Base-by-base conservation (phyloP, 441 rosid genomes). In the Adansonia gregorii region DNA sequence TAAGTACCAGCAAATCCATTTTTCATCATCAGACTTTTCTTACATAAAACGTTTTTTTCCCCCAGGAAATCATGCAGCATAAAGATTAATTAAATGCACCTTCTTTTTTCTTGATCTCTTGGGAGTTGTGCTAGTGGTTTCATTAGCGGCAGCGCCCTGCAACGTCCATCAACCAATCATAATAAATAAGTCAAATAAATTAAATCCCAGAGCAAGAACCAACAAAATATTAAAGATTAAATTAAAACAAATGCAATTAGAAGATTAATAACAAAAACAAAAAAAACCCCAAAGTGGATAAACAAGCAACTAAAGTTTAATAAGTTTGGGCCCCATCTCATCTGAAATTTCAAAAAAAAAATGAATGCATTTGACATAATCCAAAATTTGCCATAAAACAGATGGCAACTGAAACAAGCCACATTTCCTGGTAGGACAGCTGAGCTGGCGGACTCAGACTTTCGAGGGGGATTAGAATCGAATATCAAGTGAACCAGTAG, bases 41-140 rank as follows among this genome's bases (percentile, higher is more conserved):
- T 15, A 39, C 66, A 61, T 27, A 14, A 12, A 61, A 31, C 20
- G 5, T 54, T 15, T 48, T 7, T 19, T 17, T 2, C 56, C 19
- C 6, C 52, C 6, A 49, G 15, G 14, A 31, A 61, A 46, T 51
- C 1, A 45, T 39, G 14, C 9, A 9, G 31, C 8, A 60, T 51
- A 73, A 48, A 12, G 61, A 72, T 0, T 27, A 24, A 10, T 11
- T 7, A 41, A 41, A 20, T 48, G 43, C 75, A 91, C 98, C 97
- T 90, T 94, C 84, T 81, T 92, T 76, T 63, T 89, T 87, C 85
- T 86, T 46, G 87, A 79, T 77, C 89, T 91, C 81, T 87, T 87
- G 41, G 82, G 45, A 8, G 76, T 58, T 4, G 77, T 79, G 81
- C 87, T 82, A 6, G 81, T 82, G 60, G 83, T 80, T 80, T 89